phyloP scores from a whole-genome alignment of 2,329 filamentous ascomycete genomes.

The Talaromyces pinophilus region DNA sequence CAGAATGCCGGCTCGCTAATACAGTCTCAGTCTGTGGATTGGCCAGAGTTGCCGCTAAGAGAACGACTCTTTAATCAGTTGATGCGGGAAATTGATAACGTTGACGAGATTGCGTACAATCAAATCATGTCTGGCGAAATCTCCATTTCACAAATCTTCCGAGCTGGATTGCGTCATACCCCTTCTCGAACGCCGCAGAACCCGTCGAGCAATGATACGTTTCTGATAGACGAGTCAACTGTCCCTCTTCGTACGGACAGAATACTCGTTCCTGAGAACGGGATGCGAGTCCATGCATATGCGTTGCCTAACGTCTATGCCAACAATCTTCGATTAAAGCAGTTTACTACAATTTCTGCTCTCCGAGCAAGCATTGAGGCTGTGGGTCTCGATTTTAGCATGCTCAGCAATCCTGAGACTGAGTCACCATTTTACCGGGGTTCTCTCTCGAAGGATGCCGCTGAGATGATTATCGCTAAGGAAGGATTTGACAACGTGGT shows the following conservation, averaged over 20 bases:
- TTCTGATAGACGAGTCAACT: background rate
- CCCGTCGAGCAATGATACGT: background rate
- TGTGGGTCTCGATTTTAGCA: conserved; percentile 4
- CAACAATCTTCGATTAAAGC: conserved; percentile 13
- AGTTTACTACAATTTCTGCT: conserved; percentile 7
- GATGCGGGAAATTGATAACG: conserved; percentile 8
- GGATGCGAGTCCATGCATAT: conserved; percentile 9
- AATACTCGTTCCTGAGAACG: conserved; percentile 15
- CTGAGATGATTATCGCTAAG: background rate
- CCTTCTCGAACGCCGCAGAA: background rate
- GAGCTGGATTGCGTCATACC: conserved; percentile 1
- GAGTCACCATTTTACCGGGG: conserved; percentile 9
- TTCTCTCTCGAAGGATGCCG: background rate
- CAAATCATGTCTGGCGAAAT: conserved; percentile 12
- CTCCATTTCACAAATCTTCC: conserved; percentile 7
- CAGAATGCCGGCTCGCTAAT: background rate
- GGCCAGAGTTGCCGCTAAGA: background rate
- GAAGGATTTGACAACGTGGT: background rate
- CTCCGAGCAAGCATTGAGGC: conserved; percentile 6
- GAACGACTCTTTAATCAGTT: conserved; percentile 4
- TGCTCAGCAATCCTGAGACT: conserved; percentile 1
- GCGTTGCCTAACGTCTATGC: conserved; percentile 13
- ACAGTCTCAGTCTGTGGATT: background rate
- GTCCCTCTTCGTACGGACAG: conserved; percentile 1
- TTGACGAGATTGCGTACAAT: conserved; percentile 6